Evolutionary conservation across 1,139 yeast species (phyloP).

Genomic region (Yamadazyma epiphylla): DNA sequence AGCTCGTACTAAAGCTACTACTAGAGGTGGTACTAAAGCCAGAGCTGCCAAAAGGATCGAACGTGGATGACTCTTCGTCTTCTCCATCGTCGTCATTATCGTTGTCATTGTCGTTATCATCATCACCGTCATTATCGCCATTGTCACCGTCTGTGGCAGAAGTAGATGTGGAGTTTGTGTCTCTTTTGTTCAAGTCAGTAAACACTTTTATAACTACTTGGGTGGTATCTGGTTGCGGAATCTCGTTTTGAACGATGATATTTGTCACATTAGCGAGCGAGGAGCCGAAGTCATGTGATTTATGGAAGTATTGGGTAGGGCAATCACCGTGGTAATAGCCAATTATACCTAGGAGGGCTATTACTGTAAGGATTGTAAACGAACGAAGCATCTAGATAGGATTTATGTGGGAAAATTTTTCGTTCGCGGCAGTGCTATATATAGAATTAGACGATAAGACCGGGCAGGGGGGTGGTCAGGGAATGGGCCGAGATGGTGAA

Average conservation of each 20-base stretch:
- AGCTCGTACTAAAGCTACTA: constrained; percentile 1
- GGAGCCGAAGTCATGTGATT: too few species aligned
- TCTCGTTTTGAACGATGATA: too few species aligned
- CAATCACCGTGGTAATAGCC: too few species aligned
- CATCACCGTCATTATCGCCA: constrained; percentile 5
- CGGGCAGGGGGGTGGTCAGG: too few species aligned
- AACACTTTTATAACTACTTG: neutral
- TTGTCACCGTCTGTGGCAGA: constrained; percentile 1
- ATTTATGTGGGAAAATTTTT: too few species aligned
- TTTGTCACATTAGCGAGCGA: too few species aligned
- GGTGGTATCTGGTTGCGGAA: too few species aligned
- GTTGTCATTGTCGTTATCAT: constrained; percentile 4
- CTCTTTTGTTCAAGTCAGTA: constrained; percentile 1
- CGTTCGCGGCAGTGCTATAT: too few species aligned
- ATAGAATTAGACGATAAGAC: too few species aligned
- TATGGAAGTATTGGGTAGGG: too few species aligned
- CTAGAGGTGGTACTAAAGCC: constrained; percentile 3
- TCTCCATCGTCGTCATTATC: constrained; percentile 1
- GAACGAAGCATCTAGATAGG: neutral
- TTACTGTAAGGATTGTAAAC: neutral
- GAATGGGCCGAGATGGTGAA: too few species aligned
- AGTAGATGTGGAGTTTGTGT: neutral
- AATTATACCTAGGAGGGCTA: neutral
- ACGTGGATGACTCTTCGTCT: constrained; percentile 6
- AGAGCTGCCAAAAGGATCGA: constrained; percentile 6